These are phyloP conservation scores for Aspergillus carlsbadensis DNA, from an alignment of 495 filamentous ascomycete species.

Conservation along the genomic window DNA sequence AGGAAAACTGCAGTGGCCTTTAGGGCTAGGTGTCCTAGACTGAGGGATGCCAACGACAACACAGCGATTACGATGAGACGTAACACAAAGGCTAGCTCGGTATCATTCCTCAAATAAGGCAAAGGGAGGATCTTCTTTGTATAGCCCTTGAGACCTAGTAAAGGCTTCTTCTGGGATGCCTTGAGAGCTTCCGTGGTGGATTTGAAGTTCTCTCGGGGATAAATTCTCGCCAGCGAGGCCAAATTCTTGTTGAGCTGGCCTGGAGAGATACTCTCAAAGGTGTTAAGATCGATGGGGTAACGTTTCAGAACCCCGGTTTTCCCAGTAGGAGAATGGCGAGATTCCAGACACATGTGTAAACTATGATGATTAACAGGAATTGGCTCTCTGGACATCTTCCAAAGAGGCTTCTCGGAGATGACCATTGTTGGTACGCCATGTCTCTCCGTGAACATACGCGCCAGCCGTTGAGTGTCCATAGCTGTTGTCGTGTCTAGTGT, in stretches of 20 bases:
- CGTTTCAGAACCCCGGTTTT: constrained; percentile 54
- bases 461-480: constrained; percentile 51
- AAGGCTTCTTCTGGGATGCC: constrained; percentile 11
- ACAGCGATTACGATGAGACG: constrained; percentile 42
- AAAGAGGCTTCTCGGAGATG: constrained; percentile 61
- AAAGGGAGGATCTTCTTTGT: constrained; percentile 27
- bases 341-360: constrained; percentile 70
- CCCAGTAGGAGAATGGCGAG: constrained; percentile 49
- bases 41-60: constrained; percentile 37
- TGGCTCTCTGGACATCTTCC: constrained; percentile 41
- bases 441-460: constrained; percentile 62
- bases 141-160: constrained; percentile 29
- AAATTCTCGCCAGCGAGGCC: constrained; percentile 60
- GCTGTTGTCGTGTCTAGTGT: constrained; percentile 48
- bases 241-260: constrained; percentile 74
- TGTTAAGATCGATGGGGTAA: constrained; percentile 69
- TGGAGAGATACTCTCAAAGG: constrained; percentile 70
- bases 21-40: constrained; percentile 34
- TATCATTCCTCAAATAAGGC: constrained; percentile 31
- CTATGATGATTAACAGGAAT: constrained; percentile 52
- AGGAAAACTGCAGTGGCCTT: constrained; percentile 25
- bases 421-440: constrained; percentile 66
- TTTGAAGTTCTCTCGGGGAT: constrained; percentile 32
- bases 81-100: constrained; percentile 38
- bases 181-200: constrained; percentile 19